These are phyloP conservation scores for Volutella citrinella DNA, from an alignment of 2,329 filamentous ascomycete species.

Conservation along the genomic window DNA sequence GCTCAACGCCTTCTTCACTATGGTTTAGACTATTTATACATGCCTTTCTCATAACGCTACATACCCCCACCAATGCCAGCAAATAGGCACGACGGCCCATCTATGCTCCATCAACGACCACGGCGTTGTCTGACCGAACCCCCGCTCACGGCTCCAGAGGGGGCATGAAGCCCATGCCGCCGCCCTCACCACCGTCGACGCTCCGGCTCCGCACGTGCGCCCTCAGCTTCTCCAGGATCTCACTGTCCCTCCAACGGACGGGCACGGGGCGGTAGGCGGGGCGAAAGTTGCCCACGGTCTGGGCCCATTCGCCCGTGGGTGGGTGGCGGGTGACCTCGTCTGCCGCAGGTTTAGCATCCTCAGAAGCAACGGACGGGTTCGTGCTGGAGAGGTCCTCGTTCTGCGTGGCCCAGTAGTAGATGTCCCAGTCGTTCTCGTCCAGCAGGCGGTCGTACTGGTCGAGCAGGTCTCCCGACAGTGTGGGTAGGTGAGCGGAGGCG, in stretches of 20 bases:
- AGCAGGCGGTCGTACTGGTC: slow-evolving; percentile 87
- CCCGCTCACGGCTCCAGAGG: slow-evolving; percentile 35
- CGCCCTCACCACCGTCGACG: slow-evolving; percentile 36
- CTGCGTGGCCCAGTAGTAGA: slow-evolving; percentile 99
- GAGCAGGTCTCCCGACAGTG: slow-evolving; percentile 72
- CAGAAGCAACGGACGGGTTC: slow-evolving; percentile 27
- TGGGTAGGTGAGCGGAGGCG: slow-evolving; percentile 71
- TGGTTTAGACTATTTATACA: no score
- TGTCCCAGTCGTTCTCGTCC: slow-evolving; percentile 99
- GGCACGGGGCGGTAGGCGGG: slow-evolving; percentile 92
- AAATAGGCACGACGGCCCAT: no score
- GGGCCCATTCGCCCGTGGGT: slow-evolving; percentile 80
- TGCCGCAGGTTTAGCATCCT: slow-evolving; percentile 21
- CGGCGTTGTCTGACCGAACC: no score
- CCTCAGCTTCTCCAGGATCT: slow-evolving; percentile 73
- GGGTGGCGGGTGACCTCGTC: slow-evolving; percentile 34
- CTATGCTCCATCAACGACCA: no score
- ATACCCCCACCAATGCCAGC: no score
- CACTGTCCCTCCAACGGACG: slow-evolving; percentile 76
- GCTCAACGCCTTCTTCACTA: no score
- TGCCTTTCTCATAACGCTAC: no score
- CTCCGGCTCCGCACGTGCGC: slow-evolving; percentile 70
- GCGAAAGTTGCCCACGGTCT: slow-evolving; percentile 92
- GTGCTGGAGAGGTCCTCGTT: slow-evolving; percentile 51
- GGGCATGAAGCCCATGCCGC: slow-evolving; percentile 59